phyloP scores from a whole-genome alignment of 2,329 filamentous ascomycete genomes.

The Thermothelomyces thermophilus region DNA sequence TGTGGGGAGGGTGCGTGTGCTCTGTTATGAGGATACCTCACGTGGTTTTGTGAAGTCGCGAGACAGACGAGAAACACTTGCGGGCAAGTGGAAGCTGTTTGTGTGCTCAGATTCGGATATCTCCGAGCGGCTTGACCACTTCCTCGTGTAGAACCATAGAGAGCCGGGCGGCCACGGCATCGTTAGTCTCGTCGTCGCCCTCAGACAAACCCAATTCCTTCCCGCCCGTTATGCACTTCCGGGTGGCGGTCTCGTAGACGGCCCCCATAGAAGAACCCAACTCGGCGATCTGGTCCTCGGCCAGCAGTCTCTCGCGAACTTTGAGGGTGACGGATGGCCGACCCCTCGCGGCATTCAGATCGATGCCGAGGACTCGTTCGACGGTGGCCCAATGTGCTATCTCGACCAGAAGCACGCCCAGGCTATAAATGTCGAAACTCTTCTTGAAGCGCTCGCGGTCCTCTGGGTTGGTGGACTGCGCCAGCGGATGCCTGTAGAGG shows the following conservation, averaged over 20 bases:
- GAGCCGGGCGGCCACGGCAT: slow-evolving; percentile 34
- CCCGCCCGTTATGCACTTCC: slow-evolving; percentile 27
- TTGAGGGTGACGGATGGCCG: slow-evolving; percentile 24
- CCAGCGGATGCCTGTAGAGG: slow-evolving; percentile 41
- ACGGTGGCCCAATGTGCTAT: slow-evolving; percentile 32
- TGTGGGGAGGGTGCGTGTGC: background rate
- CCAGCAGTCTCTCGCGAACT: slow-evolving; percentile 22
- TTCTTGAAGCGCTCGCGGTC: slow-evolving; percentile 34
- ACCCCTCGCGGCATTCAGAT: slow-evolving; percentile 18
- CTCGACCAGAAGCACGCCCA: slow-evolving; percentile 46
- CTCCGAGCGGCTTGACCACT: slow-evolving; percentile 38
- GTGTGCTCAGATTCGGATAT: slow-evolving; percentile 30
- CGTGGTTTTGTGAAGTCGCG: background rate
- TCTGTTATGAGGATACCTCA: background rate
- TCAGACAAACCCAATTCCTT: slow-evolving; percentile 32
- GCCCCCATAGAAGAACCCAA: slow-evolving; percentile 25
- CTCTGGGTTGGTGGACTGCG: slow-evolving; percentile 33
- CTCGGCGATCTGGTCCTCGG: slow-evolving; percentile 20
- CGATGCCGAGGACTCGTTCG: slow-evolving; percentile 22
- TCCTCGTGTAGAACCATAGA: slow-evolving; percentile 38
- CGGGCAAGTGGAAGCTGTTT: background rate
- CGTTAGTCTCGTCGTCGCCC: slow-evolving; percentile 36
- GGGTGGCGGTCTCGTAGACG: slow-evolving; percentile 24
- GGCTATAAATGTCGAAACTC: slow-evolving; percentile 39
- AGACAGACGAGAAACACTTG: background rate